phyloP scores from a whole-genome alignment of 2,329 filamentous ascomycete species.

The Penicillium italicum region DNA sequence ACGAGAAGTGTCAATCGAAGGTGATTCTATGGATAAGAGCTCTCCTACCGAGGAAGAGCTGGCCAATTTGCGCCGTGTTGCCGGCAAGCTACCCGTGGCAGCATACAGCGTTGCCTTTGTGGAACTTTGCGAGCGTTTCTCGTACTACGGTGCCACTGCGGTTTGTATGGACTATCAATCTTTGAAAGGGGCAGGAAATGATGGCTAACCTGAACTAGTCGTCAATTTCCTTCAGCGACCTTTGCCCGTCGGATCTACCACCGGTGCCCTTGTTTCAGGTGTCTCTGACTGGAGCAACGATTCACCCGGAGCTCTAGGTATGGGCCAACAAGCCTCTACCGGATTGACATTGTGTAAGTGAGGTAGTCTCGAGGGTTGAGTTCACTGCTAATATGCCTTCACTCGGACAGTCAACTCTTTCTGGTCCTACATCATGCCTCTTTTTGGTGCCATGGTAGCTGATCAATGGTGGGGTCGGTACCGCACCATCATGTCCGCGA shows the following conservation, averaged over 20 bases:
- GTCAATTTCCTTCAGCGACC: slow-evolving; percentile 61
- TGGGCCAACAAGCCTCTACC: slow-evolving; percentile 57
- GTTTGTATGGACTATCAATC: slow-evolving; percentile 52
- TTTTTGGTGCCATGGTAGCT: slow-evolving; percentile 58
- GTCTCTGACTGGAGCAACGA: slow-evolving; percentile 16
- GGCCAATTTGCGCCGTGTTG: slow-evolving; percentile 33
- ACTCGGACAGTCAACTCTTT: slow-evolving; percentile 53
- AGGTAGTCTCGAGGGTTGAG: background rate
- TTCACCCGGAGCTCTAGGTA: slow-evolving; percentile 52
- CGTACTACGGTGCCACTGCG: slow-evolving; percentile 69
- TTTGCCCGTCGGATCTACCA: slow-evolving; percentile 53
- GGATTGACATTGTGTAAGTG: slow-evolving; percentile 47
- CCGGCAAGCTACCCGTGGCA: slow-evolving; percentile 54
- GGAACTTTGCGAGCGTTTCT: slow-evolving; percentile 73
- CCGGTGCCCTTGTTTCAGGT: slow-evolving; percentile 42
- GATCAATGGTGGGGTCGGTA: slow-evolving; percentile 69
- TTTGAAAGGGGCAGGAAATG: background rate
- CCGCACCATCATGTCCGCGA: slow-evolving; percentile 66
- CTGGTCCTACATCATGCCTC: slow-evolving; percentile 59
- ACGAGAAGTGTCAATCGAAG: background rate
- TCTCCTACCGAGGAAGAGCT: slow-evolving; percentile 37
- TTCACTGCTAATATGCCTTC: background rate
- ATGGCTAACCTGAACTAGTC: slow-evolving; percentile 35
- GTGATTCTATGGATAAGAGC: slow-evolving; percentile 5
- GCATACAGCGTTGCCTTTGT: slow-evolving; percentile 69